Base-by-base conservation (phyloP, 805 yeast species). In the Candida boidinii region DNA sequence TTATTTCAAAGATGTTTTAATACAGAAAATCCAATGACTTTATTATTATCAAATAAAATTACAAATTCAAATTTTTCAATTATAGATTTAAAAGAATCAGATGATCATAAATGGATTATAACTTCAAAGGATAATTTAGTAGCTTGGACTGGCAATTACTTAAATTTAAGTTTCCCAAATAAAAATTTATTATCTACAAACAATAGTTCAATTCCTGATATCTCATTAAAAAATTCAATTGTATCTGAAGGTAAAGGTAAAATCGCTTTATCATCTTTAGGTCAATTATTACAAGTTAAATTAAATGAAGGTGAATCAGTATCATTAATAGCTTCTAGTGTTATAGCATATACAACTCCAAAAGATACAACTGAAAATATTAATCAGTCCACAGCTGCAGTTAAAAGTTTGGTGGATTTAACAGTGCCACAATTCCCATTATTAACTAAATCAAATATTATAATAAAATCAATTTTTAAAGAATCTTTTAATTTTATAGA, bases 61-160 rank as follows among this genome's bases (percentile, higher is more conserved):
- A 54, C 53, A n/a, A 45, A 45, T 26, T 39, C 54, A 20, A 56
- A 56, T 35, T 68, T 61, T 37, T 40, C 62, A 1, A 48, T 62
- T 1, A 37, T 66, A 3, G 50, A 57, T 5, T 36, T 58, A 3
- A 42, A 45, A 3, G 39, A 31, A 10, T 28, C 41, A 8, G 41
- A 41, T 12, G 30, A 34, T 2, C 45, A 44, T 10, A 26, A 37
- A 12, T 68, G 74, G 74, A 44, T 44, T 6, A 49, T 68, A 13
- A 29, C 54, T 14, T 58, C 53, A 21, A 56, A 57, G 29, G 50
- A 54, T 11, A 51, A 50, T 33, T 38, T 70, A 9, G 51, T 68
- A 10, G 71, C 73, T 5, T 70, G 75, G 75, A 53, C 68, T 1
- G 74, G 72, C 1, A 60, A 54, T 30, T 46, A 53, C 29, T 40